A percentile compares a stretch with the other conserved stretches of the same genome.
phyloP scores from a whole-genome alignment of 805 yeast species.

The Saturnispora gosingensis region DNA sequence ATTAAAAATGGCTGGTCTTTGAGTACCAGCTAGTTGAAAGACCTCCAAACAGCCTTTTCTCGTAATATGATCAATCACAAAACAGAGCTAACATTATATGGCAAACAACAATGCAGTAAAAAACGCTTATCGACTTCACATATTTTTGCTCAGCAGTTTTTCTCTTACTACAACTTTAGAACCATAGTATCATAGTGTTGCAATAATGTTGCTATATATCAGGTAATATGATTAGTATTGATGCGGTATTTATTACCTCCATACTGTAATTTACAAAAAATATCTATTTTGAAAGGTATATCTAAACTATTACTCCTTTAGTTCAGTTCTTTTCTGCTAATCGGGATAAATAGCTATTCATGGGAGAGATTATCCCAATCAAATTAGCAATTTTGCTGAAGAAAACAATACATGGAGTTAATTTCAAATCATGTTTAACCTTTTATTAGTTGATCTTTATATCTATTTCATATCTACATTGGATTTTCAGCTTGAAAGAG shows the following conservation, averaged over 20 bases:
- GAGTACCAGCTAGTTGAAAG: neutral
- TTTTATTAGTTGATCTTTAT: neutral
- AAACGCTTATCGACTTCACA: neutral
- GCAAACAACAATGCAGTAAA: neutral
- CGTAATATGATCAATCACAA: constrained; percentile 4
- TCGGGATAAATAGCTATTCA: neutral
- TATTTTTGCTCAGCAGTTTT: neutral
- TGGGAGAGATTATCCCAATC: neutral
- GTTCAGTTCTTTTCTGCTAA: constrained; percentile 1
- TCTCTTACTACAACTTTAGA: no score
- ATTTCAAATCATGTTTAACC: neutral
- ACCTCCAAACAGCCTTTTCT: neutral
- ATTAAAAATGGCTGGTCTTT: constrained; percentile 6
- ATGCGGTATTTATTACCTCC: neutral
- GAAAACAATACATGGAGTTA: neutral
- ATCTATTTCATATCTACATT: neutral
- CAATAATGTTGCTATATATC: no score
- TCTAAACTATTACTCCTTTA: neutral
- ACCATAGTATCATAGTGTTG: no score
- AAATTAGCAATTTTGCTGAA: neutral
- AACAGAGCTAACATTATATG: neutral
- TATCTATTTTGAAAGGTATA: neutral
- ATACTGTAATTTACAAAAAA: neutral
- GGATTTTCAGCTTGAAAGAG: neutral
- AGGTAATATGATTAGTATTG: no score